Evolutionary conservation across 2,329 filamentous ascomycete species (phyloP), one percentile per base, ranked within the genome.

Genomic region (Emergomyces pasteurianus): DNA sequence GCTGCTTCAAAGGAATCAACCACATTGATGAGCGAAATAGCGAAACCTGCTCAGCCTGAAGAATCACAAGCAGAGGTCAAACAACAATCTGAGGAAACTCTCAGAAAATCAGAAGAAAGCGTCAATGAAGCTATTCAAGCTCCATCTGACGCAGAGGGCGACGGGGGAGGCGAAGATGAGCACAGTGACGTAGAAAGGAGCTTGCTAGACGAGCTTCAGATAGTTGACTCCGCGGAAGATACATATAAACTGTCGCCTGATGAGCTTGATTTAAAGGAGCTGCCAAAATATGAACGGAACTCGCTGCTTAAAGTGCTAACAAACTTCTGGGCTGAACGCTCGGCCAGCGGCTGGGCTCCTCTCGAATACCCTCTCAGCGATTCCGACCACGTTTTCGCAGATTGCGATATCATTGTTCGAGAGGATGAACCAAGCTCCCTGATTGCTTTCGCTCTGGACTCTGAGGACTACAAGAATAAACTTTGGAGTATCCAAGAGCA

Each of bases 251-350:
- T 81, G 65, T 75, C 79, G 43, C 73, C 82, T 58, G 78, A 82
- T 63, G 78, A 83, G 40, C 73, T 84, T 9, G 83, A 86, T 63
- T 75, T 81, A 57, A 85, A 85, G 58, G 90, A 95, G 67, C 81
- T 99, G 14, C 90, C 91, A 0, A 96, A 90, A 69, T 90, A 97
- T 70, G 90, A 96, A 70, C 94, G 92, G 73, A 92, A 86, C 61
- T 96, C 91, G 53, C 79, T 97, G 65, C 88, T 99, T 84, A 96
- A 95, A 71, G 91, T 96, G 78, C 81, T 99, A 53, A 94, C 91
- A 18, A 96, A 92, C 69, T 99, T 99, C 74, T 99, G 94, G 94
- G 95, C 94, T 2, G 95, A 99, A 74, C 85, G 94, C 59, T 97
- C 94, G 55, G 90, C 95, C 28, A 96, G 91, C 72, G 92, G 92